A percentile compares a stretch with the other conserved stretches of the same genome.
These are phyloP conservation scores for Volutella citrinella DNA, from an alignment of 2,329 filamentous ascomycete genomes.

Conservation along the genomic window DNA sequence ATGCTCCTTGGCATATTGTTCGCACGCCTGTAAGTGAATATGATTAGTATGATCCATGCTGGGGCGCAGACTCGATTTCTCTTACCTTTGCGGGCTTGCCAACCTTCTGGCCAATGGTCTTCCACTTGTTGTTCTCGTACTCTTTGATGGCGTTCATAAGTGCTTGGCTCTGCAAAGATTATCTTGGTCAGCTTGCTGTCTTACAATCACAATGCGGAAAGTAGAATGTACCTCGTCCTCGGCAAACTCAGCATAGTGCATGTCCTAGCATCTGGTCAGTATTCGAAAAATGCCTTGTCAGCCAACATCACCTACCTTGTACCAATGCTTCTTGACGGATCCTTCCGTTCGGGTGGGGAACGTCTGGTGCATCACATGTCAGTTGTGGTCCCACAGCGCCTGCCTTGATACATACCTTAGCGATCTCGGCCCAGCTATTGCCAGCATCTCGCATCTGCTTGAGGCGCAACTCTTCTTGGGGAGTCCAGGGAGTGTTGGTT, in stretches of 20 bases:
- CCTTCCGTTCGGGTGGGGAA: constrained; percentile 94
- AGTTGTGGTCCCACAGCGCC: too few species aligned
- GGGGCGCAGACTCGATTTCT: too few species aligned
- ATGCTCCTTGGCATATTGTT: constrained; percentile 94
- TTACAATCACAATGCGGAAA: constrained; percentile 7
- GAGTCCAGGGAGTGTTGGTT: constrained; percentile 98
- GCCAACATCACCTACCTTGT: constrained; percentile 85
- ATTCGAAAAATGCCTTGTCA: not conserved
- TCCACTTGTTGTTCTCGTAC: constrained; percentile 99
- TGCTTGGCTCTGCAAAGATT: constrained; percentile 61
- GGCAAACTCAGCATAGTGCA: constrained; percentile 98
- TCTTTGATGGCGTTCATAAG: constrained; percentile 95
- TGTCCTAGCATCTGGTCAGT: constrained; percentile 60
- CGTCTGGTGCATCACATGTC: too few species aligned
- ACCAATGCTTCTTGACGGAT: constrained; percentile 99
- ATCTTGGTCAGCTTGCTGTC: constrained; percentile 14
- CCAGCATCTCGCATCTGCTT: constrained; percentile 94
- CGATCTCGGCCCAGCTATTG: constrained; percentile 96
- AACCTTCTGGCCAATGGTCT: constrained; percentile 92
- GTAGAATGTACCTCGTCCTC: constrained; percentile 78
- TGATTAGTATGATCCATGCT: too few species aligned
- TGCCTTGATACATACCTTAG: constrained; percentile 99
- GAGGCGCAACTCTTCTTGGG: constrained; percentile 84
- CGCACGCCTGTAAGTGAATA: constrained; percentile 46
- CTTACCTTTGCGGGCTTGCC: constrained; percentile 87